Percentiles rank a stretch among this genome's conserved stretches.
Evolutionary conservation across 1,284 basidiomycete species (phyloP).

Genomic region (Fomitopsis betulina): DNA sequence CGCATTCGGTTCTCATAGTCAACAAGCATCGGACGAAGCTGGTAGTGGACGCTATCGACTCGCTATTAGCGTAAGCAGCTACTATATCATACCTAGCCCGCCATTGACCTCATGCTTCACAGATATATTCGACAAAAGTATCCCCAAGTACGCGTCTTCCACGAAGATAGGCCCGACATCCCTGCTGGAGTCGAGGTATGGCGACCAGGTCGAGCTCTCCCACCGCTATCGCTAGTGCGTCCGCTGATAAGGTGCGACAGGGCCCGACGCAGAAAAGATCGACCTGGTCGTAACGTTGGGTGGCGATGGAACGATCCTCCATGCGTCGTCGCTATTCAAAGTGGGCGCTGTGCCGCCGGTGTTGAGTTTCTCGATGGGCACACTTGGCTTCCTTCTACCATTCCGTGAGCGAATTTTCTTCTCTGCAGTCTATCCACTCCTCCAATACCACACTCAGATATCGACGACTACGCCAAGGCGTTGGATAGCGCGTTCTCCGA

Average conservation of each 20-base stretch:
- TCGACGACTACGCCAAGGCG: constrained; percentile 77
- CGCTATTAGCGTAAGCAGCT: constrained; percentile 56
- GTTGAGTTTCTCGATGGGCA: constrained; percentile 94
- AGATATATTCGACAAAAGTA: constrained; percentile 66
- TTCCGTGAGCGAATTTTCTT: constrained; percentile 64
- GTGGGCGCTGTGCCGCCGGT: constrained; percentile 90
- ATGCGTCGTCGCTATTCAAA: constrained; percentile 90
- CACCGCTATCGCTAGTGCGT: not conserved
- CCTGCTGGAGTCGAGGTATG: constrained; percentile 62
- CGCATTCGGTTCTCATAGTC: constrained; percentile 58
- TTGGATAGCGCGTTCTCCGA: constrained; percentile 74
- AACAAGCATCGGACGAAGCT: constrained; percentile 74
- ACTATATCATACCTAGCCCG: no score
- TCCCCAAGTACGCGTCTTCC: constrained; percentile 69
- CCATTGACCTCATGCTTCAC: not conserved
- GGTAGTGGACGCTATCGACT: constrained; percentile 68
- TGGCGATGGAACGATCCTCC: constrained; percentile 94
- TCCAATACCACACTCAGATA: constrained; percentile 43
- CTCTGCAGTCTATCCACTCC: not conserved
- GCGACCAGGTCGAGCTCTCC: constrained; percentile 43
- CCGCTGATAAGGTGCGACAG: constrained; percentile 22
- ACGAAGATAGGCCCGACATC: constrained; percentile 68
- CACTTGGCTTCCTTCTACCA: constrained; percentile 89
- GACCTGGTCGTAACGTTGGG: constrained; percentile 91
- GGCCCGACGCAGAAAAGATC: constrained; percentile 52